A percentile compares a stretch with the other conserved stretches of the same genome.
Evolutionary conservation across 2,329 filamentous ascomycete genomes (phyloP).

Genomic region (Neophaeococcomyces mojaviensis): DNA sequence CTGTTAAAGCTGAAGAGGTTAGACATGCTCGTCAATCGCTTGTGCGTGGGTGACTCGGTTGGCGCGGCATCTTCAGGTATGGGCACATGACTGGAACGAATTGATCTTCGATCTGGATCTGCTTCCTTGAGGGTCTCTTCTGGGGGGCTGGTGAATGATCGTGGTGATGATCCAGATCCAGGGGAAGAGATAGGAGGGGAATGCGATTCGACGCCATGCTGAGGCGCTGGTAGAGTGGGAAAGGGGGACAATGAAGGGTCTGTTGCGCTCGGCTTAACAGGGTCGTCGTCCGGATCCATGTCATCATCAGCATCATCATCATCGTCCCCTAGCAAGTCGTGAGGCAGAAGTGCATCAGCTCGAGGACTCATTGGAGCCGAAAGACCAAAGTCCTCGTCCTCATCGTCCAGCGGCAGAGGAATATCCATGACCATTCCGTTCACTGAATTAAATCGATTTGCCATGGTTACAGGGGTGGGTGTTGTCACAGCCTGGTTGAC

Average conservation of each 20-base stretch:
- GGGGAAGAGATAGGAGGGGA: slow-evolving; percentile 36
- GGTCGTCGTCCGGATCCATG: slow-evolving; percentile 24
- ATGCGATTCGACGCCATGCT: slow-evolving; percentile 26
- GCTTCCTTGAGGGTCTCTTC: slow-evolving; percentile 33
- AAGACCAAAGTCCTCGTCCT: slow-evolving; percentile 48
- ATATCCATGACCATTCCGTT: slow-evolving; percentile 52
- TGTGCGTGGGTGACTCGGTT: slow-evolving; percentile 38
- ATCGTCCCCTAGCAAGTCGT: slow-evolving; percentile 52
- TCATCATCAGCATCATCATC: slow-evolving; percentile 34
- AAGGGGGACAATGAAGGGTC: slow-evolving; percentile 13
- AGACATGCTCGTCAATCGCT: slow-evolving; percentile 25
- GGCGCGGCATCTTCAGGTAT: slow-evolving; percentile 31
- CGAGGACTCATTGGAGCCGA: slow-evolving; percentile 58
- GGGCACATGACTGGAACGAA: slow-evolving; percentile 20
- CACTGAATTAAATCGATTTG: slow-evolving; percentile 50
- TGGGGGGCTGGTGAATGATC: slow-evolving; percentile 41
- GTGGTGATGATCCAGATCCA: slow-evolving; percentile 37
- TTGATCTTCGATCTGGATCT: slow-evolving; percentile 31
- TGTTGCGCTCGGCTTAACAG: slow-evolving; percentile 9
- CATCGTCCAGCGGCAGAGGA: slow-evolving; percentile 27
- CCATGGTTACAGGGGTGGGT: slow-evolving; percentile 39
- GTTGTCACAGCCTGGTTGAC: slow-evolving; percentile 44
- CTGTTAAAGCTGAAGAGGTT: slow-evolving; percentile 52
- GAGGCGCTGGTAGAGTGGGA: slow-evolving; percentile 15
- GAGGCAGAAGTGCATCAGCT: slow-evolving; percentile 54